Base-by-base conservation (phyloP, 2,329 filamentous ascomycete genomes). In the Fusarium sp. region DNA sequence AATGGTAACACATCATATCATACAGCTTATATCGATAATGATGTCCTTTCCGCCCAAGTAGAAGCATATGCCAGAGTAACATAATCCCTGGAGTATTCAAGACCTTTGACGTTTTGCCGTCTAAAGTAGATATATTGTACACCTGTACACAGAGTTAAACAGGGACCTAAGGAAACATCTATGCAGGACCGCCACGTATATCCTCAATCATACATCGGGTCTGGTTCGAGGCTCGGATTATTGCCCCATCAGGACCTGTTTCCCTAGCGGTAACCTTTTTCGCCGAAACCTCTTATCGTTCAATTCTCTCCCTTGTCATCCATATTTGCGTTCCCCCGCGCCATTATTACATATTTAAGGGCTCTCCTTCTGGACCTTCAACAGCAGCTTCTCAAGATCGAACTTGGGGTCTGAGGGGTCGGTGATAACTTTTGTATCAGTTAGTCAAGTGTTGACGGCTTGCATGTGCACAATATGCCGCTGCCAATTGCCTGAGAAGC, bases 391-490 rank as follows among this genome's bases (percentile, higher is more conserved):
- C 86, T 98, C 95, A 75, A 98, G 87, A 81, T 99, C 94, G 84
- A 98, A 98, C 79, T 94, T 93, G 79, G 94, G 90, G 84, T 96
- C 90, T 79, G 91, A 89, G 66, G 91, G 91, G 83, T 98, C 91
- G 64, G 77, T 77, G 51, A 79, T 73, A 41, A 77, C 80, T 82
- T 58, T 20, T 44, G n/a, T 11, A 16, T 32, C 22, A 6, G 71
- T 79, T 66, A 78, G 75, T 69, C 61, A 45, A 20, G 43, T 13
- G n/a, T 51, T 62, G 45, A 48, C 32, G 43, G 49, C 16, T 44
- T 41, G 6, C 40, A 29, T 16, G 34, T 54, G 52, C 41, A 54
- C 44, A 34, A 63, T 58, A 67, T 72, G 52, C 29, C 40, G 43
- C 57, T 59, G 24, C 47, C 69, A 70, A 58, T 67, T 63, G 65